Evolutionary conservation across 1,284 basidiomycete species (phyloP), one percentile per base, ranked within the genome.

Genomic region (Cryptococcus wingfieldii): DNA sequence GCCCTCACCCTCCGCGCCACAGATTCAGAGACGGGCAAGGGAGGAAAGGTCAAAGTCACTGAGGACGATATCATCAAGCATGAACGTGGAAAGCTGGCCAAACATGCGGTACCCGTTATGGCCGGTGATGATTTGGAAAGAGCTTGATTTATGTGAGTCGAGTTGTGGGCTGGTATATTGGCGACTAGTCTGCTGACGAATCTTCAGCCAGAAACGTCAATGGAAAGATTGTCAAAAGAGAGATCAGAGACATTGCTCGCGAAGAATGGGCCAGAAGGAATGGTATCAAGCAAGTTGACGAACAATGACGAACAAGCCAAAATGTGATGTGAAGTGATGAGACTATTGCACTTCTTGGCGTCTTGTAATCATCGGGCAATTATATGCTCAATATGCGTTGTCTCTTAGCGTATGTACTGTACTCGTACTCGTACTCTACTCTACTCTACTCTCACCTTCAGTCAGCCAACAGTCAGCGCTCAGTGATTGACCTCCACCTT

Each of bases 181-280:
- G 41, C 46, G 18, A 46, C n/a, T 28, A 16, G n/a, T 19, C 16
- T 34, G 48, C 47, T 60, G 52, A 57, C 44, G 9, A 48, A 6
- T 23, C n/a, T n/a, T 18, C 46, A 70, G 69, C 65, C 7, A 61
- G 61, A 13, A 72, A 70, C 34, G 66, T 65, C 10, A 70, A 69
- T 55, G 68, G 69, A 5, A 72, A 72, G 51, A 57, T 69, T 4
- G 54, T 72, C 42, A 70, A 70, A 58, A 62, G 60, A 31, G 66
- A 70, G 46, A 50, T 72, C 13, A 64, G 60, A 51, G 55, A 57
- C 38, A 45, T 64, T 5, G 54, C 71, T 5, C 51, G 61, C 2
- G 53, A 55, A 31, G 61, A 60, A 28, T 68, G 66, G 67, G 61
- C 67, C 46, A 51, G n/a, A 37, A 49, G 60, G n/a, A 47, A 55